Conservation (phyloP, 345 rosid genomes). For the Sisymbrium irio region DNA sequence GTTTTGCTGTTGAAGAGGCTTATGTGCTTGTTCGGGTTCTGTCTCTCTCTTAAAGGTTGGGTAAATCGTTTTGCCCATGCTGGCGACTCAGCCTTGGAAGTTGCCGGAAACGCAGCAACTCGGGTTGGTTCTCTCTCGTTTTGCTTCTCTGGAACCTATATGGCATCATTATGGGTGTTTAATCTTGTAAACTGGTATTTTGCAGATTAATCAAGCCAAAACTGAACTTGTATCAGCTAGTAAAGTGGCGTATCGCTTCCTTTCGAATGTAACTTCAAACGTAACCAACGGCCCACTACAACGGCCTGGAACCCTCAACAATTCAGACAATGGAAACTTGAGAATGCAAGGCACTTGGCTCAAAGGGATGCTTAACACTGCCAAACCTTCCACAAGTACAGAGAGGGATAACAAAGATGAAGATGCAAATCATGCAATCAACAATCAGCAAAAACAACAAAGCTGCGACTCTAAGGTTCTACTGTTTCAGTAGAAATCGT, state of each 20-base stretch:
- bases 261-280: conserved; percentile 55
- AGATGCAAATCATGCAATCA: conserved; percentile 26
- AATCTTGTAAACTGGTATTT: conserved; percentile 14
- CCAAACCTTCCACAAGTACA: conserved; percentile 39
- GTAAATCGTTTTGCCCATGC: conserved; percentile 96
- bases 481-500: conserved; percentile 14
- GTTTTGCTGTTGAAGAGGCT: not conserved
- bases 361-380: conserved; percentile 67
- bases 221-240: conserved; percentile 92
- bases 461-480: conserved; percentile 19
- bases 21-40: not conserved
- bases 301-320: conserved; percentile 49
- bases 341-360: conserved; percentile 77
- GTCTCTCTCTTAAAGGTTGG: conserved; percentile 59
- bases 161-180: not conserved
- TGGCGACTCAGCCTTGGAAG: conserved; percentile 87
- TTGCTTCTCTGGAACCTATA: not conserved
- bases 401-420: conserved; percentile 32
- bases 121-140: conserved; percentile 47
- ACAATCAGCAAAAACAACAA: conserved; percentile 24
- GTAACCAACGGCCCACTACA: conserved; percentile 25
- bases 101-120: conserved; percentile 81
- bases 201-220: conserved; percentile 94
- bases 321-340: conserved; percentile 55
- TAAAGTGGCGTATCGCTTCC: conserved; percentile 93